Evolutionary conservation across 2,329 filamentous ascomycete species (phyloP), one percentile per base, ranked within the genome.

Genomic region (Aspergillus pseudonomiae): DNA sequence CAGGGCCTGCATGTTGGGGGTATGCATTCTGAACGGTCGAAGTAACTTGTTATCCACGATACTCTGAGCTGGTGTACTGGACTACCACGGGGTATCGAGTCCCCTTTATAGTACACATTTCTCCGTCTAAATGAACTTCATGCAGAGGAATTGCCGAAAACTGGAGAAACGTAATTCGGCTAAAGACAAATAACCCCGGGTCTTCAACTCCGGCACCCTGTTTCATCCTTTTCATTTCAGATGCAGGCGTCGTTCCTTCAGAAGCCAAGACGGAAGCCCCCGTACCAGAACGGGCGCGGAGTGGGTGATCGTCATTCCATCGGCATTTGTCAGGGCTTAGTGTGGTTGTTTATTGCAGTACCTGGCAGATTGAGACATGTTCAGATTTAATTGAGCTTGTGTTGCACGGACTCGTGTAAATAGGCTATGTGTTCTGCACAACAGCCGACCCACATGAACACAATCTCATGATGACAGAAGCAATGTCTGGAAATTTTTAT

Each of bases 1-100:
- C 10, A 71, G n/a, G 53, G 62, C 63, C 55, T 59, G 62, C 70
- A 73, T 73, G 26, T 57, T 70, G 65, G 60, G 12, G 16, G 50
- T 52, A 7, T 62, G 50, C 62, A 67, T 66, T 14, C 28, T 59
- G 26, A 59, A 21, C 2, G 0, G 45, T 28, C 6, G 28, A 19
- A 11, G 4, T 26, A 26, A 28, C 16, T 12, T 30, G 24, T 2
- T 30, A 19, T 4, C 7, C 26, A n/a, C 26, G 14, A 7, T 52
- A 11, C 7, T 52, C 19, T 52, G 43, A n/a, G 21, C 21, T 50
- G 57, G 6, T 32, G 14, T 32, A 32, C n/a, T 24, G 1, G 7
- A 52, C 11, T 36, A 5, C 21, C 24, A 11, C 7, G 26, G 48
- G 45, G 32, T 16, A 4, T 26, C 4, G 11, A 24, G 5, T 14